These are phyloP conservation scores for Xylaria acuta DNA, from an alignment of 495 filamentous ascomycete genomes.

Conservation along the genomic window DNA sequence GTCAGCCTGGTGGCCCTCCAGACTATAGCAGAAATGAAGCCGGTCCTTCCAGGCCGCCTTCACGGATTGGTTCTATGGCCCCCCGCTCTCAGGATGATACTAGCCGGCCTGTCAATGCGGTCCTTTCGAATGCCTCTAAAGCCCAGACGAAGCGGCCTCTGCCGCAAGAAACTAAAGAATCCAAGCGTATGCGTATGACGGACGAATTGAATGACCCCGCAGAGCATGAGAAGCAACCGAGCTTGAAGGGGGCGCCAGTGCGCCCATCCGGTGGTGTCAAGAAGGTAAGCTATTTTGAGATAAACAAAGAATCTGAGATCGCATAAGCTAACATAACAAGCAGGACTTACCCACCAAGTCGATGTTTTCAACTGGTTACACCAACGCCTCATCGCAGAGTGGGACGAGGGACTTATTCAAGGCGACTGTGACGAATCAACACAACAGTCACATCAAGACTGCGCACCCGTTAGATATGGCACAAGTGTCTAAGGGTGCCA, in stretches of 20 bases:
- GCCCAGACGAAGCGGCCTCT: conserved; percentile 54
- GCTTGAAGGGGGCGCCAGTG: conserved; percentile 80
- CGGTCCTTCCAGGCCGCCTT: conserved; percentile 45
- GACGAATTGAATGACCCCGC: conserved; percentile 59
- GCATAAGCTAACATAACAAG: conserved; percentile 17
- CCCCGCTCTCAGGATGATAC: conserved; percentile 44
- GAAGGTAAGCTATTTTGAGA: conserved; percentile 62
- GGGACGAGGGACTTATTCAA: conserved; percentile 51
- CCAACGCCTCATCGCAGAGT: conserved; percentile 50
- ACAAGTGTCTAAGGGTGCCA: conserved; percentile 84
- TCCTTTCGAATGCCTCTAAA: conserved; percentile 51
- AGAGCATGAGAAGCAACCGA: conserved; percentile 50
- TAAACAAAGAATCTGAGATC: conserved; percentile 34
- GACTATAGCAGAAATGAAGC: conserved; percentile 47
- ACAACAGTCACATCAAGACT: conserved; percentile 63
- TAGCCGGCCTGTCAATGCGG: conserved; percentile 51
- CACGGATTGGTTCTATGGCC: conserved; percentile 49
- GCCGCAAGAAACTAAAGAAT: conserved; percentile 60
- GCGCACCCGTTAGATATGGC: conserved; percentile 76
- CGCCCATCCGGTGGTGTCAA: conserved; percentile 77
- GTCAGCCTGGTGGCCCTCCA: conserved; percentile 55
- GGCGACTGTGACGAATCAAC: conserved; percentile 57
- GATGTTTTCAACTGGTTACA: conserved; percentile 68
- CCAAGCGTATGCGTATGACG: conserved; percentile 65
- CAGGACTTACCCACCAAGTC: conserved; percentile 68